phyloP scores from a whole-genome alignment of 2,329 filamentous ascomycete genomes.

The Trichoderma gracile region DNA sequence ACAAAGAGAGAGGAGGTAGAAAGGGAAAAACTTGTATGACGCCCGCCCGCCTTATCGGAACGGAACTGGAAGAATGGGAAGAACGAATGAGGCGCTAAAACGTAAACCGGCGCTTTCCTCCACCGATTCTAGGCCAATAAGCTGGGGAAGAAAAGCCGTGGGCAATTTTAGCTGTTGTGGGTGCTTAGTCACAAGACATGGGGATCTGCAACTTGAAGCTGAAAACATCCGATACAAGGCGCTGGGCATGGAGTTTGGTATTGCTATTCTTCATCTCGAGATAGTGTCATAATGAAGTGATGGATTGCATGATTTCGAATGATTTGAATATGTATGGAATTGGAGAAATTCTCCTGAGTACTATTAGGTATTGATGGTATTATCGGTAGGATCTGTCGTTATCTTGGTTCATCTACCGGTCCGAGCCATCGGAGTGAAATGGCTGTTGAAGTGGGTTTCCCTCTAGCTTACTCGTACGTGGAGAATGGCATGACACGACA shows the following conservation, averaged over 20 bases:
- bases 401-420: too few species aligned
- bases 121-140: background rate
- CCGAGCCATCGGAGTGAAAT: background rate
- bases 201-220: background rate
- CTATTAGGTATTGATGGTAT: too few species aligned
- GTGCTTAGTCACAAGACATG: constrained; percentile 6
- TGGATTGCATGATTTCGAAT: too few species aligned
- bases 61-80: too few species aligned
- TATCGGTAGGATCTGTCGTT: too few species aligned
- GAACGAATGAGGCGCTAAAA: background rate
- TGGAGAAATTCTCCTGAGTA: background rate
- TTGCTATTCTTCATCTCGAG: background rate
- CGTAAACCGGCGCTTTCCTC: background rate
- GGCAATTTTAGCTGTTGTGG: too few species aligned
- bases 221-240: constrained; percentile 17
- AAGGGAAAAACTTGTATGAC: constrained; percentile 14
- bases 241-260: background rate
- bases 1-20: background rate
- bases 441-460: background rate
- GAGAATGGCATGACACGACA: background rate
- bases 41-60: constrained; percentile 22
- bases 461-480: background rate
- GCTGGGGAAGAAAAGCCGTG: background rate
- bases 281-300: too few species aligned
- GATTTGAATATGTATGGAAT: too few species aligned